These are phyloP conservation scores for Sugiyamaella pinicola DNA, from an alignment of 1,139 yeast species.

Conservation along the genomic window DNA sequence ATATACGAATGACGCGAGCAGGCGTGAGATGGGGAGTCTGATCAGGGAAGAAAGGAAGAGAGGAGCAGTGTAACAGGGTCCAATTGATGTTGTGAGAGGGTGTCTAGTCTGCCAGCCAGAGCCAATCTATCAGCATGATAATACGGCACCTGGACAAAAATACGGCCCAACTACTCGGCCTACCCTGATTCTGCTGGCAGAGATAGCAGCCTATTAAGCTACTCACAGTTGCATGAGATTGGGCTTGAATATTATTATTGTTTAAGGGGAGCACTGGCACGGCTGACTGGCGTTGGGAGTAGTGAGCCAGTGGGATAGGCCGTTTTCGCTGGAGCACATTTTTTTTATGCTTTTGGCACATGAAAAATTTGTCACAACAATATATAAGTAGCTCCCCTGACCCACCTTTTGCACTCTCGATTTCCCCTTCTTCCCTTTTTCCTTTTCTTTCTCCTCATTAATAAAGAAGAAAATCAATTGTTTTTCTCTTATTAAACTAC, in stretches of 20 bases:
- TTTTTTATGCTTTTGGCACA: background rate
- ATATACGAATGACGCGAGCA: conserved; percentile 5
- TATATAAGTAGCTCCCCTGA: conserved; percentile 18
- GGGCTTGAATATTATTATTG: too few species aligned
- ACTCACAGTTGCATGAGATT: background rate
- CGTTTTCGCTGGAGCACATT: conserved; percentile 12
- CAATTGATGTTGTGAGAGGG: too few species aligned
- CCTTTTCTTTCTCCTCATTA: conserved; percentile 4
- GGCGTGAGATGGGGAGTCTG: conserved; percentile 5
- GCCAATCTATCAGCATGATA: too few species aligned
- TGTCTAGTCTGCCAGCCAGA: too few species aligned
- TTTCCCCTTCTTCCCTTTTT: conserved; percentile 6
- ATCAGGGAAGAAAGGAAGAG: too few species aligned
- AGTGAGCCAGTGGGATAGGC: too few species aligned
- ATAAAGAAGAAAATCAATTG: conserved; percentile 7
- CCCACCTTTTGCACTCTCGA: background rate
- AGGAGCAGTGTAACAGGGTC: too few species aligned
- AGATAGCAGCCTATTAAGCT: conserved; percentile 11
- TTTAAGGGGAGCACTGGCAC: too few species aligned
- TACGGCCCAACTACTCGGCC: too few species aligned
- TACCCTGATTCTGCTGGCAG: background rate
- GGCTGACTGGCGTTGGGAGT: too few species aligned
- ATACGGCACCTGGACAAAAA: too few species aligned
- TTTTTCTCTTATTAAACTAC: conserved; percentile 14
- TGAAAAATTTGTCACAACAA: conserved; percentile 8